Percentiles rank a stretch among this genome's conserved stretches.
Evolutionary conservation across 2,329 filamentous ascomycete species (phyloP).

Genomic region (Helotiales sp.): DNA sequence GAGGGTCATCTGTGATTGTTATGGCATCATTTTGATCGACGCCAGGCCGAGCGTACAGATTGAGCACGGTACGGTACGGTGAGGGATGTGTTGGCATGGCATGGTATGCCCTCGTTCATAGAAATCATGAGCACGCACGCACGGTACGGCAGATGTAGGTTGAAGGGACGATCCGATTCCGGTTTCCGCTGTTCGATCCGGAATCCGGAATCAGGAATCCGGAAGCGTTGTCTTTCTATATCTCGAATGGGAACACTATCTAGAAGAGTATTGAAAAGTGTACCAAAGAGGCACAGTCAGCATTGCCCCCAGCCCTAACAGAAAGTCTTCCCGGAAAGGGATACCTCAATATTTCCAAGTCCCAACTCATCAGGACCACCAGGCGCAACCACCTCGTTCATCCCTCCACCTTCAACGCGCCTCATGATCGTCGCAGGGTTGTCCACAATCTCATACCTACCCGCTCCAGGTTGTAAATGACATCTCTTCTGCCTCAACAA

Average conservation of each 20-base stretch:
- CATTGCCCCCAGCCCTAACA: too few species aligned
- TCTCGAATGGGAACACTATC: too few species aligned
- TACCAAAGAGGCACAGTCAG: too few species aligned
- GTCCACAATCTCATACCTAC: background rate
- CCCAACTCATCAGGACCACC: background rate
- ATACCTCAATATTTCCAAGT: background rate
- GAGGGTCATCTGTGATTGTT: background rate
- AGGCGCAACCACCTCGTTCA: too few species aligned
- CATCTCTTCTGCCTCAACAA: background rate
- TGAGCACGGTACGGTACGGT: background rate
- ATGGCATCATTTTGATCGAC: background rate
- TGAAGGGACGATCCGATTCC: background rate
- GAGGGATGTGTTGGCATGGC: background rate
- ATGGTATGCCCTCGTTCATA: background rate
- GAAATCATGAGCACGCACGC: too few species aligned
- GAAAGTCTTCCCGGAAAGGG: background rate
- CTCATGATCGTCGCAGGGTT: conserved; percentile 7
- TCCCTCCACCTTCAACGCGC: background rate
- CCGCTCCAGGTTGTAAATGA: background rate
- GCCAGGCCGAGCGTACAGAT: conserved; percentile 3
- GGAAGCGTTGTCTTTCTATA: too few species aligned
- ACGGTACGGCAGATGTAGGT: background rate
- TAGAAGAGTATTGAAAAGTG: too few species aligned
- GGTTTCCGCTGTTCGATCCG: too few species aligned
- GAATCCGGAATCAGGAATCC: too few species aligned